A percentile compares a stretch with the other conserved stretches of the same genome.
Evolutionary conservation across 139 green algal species (phyloP).

Genomic region (Yamagishiella unicocca): DNA sequence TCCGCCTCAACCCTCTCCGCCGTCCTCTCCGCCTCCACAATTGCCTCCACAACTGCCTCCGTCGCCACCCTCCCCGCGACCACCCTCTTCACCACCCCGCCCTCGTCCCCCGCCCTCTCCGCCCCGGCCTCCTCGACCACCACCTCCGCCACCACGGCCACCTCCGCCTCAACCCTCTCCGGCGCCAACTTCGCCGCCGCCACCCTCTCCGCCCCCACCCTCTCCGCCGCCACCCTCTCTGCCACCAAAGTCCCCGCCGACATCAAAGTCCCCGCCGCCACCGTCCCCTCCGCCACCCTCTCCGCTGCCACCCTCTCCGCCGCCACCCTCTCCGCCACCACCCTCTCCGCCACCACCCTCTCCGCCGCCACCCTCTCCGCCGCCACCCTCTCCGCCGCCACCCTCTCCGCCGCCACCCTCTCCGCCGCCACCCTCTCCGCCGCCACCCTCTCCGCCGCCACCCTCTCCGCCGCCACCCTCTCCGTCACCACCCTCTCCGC

Average conservation of each 20-base stretch:
- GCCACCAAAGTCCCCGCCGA: too few species aligned
- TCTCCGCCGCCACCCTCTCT: neutral
- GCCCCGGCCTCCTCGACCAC: neutral
- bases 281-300: neutral
- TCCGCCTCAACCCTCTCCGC: too few species aligned
- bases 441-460: too few species aligned
- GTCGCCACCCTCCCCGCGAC: too few species aligned
- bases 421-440: neutral
- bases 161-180: neutral
- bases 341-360: neutral
- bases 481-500: neutral
- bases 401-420: too few species aligned
- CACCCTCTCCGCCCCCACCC: neutral
- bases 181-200: neutral
- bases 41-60: too few species aligned
- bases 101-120: too few species aligned
- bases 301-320: neutral
- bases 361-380: neutral
- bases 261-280: too few species aligned
- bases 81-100: too few species aligned
- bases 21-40: too few species aligned
- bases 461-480: neutral
- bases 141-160: neutral
- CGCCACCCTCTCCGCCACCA: too few species aligned
- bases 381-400: neutral